phyloP scores from a whole-genome alignment of 2,329 filamentous ascomycete genomes.

The Emericellopsis cladophorae region DNA sequence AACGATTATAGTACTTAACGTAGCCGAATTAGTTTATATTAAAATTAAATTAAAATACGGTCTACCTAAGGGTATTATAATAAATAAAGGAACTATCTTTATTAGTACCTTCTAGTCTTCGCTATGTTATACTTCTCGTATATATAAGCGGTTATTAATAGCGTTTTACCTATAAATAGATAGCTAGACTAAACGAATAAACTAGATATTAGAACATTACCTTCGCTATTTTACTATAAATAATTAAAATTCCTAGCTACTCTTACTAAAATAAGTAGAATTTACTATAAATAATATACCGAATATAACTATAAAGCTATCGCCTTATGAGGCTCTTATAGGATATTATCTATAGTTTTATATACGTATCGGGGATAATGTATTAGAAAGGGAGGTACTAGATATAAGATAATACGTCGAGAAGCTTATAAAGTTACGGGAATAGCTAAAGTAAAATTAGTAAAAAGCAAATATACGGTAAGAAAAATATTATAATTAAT shows the following conservation, averaged over 20 bases:
- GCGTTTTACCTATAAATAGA: background rate
- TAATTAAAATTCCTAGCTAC: background rate
- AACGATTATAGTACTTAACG: background rate
- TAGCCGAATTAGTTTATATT: background rate
- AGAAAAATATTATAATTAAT: background rate
- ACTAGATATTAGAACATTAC: background rate
- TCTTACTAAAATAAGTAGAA: background rate
- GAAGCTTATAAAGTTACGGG: background rate
- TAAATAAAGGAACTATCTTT: background rate
- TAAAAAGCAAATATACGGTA: background rate
- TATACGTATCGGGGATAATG: background rate
- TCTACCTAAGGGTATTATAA: background rate
- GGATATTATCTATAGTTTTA: background rate
- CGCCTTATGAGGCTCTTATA: too few relatives aligned
- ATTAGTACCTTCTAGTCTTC: background rate
- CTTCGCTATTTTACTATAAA: background rate
- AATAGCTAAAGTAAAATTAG: too few relatives aligned
- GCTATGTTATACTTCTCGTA: background rate
- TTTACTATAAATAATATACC: too few relatives aligned
- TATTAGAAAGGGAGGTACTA: background rate
- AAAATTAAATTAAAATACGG: background rate
- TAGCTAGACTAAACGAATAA: background rate
- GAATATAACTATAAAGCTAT: too few relatives aligned
- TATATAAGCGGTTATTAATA: background rate
- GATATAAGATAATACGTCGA: background rate